These are phyloP conservation scores for Hondaea fermentalgiana DNA, from an alignment of 108 stramenopile genomes.

Conservation along the genomic window DNA sequence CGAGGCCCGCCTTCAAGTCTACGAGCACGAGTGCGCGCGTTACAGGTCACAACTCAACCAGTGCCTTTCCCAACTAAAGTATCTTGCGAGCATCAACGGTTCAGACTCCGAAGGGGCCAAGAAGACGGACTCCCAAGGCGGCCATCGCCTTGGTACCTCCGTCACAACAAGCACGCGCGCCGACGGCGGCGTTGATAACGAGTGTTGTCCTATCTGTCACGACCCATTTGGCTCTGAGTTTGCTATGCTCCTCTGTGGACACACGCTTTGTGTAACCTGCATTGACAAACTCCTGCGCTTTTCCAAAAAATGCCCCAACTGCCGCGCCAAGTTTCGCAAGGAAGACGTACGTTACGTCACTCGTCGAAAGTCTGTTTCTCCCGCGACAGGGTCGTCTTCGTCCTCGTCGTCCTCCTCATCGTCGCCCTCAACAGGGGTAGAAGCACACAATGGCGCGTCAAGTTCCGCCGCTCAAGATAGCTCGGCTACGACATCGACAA, in stretches of 20 bases:
- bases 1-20: background rate
- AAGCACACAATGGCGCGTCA: background rate
- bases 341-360: background rate
- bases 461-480: too few relatives aligned
- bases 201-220: constrained; percentile 6
- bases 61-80: background rate
- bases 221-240: background rate
- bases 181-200: background rate
- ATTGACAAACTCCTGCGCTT: background rate
- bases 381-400: background rate
- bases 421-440: background rate
- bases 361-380: background rate
- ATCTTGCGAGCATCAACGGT: background rate
- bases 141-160: background rate
- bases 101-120: too few relatives aligned
- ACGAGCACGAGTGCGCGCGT: background rate
- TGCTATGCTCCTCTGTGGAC: background rate
- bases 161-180: background rate
- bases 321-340: background rate
- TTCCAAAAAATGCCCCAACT: background rate
- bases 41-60: background rate
- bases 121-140: background rate
- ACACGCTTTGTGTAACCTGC: background rate
- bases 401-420: background rate
- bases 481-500: too few relatives aligned